Evolutionary conservation across 352 stramenopile species (phyloP).

Genomic region (Globisporangium carolinianum): DNA sequence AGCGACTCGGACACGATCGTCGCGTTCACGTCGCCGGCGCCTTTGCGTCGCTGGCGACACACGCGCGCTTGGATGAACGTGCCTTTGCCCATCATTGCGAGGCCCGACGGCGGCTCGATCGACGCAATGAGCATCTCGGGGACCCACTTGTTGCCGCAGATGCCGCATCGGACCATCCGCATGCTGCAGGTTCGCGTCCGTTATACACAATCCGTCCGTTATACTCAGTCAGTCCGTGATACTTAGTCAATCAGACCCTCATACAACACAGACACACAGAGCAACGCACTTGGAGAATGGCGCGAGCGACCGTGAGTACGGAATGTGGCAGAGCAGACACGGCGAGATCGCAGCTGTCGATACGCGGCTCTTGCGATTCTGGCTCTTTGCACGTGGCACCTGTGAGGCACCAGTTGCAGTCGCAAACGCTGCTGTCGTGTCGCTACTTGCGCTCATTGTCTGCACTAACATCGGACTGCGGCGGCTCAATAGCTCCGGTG

Average conservation of each 20-base stretch:
- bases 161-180: constrained; percentile 94
- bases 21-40: constrained; percentile 92
- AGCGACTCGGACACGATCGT: constrained; percentile 95
- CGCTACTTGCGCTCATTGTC: constrained; percentile 13
- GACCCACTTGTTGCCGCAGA: constrained; percentile 98
- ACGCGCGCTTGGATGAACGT: constrained; percentile 95
- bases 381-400: not conserved
- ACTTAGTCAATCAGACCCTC: too few species aligned
- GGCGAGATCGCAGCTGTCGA: constrained; percentile 36
- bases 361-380: constrained; percentile 33
- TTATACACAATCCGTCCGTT: too few species aligned
- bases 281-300: constrained; percentile 90
- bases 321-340: constrained; percentile 95
- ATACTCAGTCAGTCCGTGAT: too few species aligned
- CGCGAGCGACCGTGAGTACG: constrained; percentile 93
- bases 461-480: constrained; percentile 44
- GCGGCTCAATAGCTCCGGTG: constrained; percentile 29
- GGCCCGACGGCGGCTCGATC: constrained; percentile 72
- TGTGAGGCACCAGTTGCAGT: too few species aligned
- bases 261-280: too few species aligned
- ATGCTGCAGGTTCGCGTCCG: constrained; percentile 49
- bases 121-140: constrained; percentile 92
- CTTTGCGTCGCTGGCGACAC: constrained; percentile 89
- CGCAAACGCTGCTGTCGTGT: too few species aligned
- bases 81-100: constrained; percentile 88